Percentiles rank a stretch among this genome's conserved stretches.
phyloP scores from a whole-genome alignment of 441 rosid genomes.

The Populus hybrid region DNA sequence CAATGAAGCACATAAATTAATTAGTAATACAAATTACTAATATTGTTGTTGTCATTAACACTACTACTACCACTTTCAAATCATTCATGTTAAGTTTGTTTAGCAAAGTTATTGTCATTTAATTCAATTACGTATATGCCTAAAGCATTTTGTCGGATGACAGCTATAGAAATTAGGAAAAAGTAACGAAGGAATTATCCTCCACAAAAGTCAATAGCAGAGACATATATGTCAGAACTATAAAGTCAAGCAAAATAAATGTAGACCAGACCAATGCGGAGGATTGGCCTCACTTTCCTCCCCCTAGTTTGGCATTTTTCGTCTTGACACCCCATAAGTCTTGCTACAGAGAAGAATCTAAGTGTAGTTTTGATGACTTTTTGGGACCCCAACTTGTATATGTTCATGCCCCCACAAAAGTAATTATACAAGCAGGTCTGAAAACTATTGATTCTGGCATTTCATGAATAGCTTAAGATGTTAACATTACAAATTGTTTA shows the following conservation, averaged over 20 bases:
- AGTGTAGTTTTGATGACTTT: background rate
- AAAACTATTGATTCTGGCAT: background rate
- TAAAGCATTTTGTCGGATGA: background rate
- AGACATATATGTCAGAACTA: background rate
- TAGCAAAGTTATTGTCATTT: background rate
- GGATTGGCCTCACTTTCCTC: constrained; percentile 1
- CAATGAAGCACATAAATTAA: background rate
- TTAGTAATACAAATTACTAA: background rate
- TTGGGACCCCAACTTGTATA: background rate
- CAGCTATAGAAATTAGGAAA: background rate
- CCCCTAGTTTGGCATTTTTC: background rate
- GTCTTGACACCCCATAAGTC: too few relatives aligned
- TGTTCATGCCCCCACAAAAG: background rate
- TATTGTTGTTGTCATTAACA: too few relatives aligned
- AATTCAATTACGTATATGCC: background rate
- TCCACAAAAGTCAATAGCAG: background rate
- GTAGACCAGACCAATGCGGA: background rate
- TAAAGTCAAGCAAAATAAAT: too few relatives aligned
- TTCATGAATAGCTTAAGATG: background rate
- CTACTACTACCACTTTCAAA: background rate
- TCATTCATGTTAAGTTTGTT: background rate
- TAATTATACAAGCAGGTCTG: constrained; percentile 19
- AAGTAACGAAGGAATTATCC: background rate
- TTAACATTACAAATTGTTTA: background rate
- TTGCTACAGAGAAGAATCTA: background rate